phyloP scores from a whole-genome alignment of 768 basidiomycete species.

The Suillus clintonianus region DNA sequence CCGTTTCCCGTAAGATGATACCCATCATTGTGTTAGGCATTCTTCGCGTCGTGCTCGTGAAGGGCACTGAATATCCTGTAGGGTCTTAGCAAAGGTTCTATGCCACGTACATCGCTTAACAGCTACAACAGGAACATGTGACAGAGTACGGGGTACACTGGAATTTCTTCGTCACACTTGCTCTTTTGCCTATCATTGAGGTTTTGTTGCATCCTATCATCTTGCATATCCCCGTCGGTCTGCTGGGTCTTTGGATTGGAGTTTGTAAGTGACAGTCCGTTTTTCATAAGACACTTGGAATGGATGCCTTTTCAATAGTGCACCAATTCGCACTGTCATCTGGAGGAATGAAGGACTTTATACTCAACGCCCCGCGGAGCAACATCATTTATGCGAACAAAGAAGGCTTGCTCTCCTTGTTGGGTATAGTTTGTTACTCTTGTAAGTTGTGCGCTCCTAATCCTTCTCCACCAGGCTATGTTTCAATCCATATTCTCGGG shows the following conservation, averaged over 20 bases:
- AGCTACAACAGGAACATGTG: constrained; percentile 76
- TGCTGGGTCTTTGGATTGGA: constrained; percentile 64
- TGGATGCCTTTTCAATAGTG: constrained; percentile 39
- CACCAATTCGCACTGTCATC: constrained; percentile 70
- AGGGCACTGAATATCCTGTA: constrained; percentile 93
- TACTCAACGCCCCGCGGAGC: constrained; percentile 63
- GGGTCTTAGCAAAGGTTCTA: constrained; percentile 19
- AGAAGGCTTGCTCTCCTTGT: constrained; percentile 83
- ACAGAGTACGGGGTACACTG: constrained; percentile 97
- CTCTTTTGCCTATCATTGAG: constrained; percentile 73
- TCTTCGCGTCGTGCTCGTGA: constrained; percentile 80
- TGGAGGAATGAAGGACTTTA: constrained; percentile 59
- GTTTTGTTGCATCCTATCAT: constrained; percentile 70
- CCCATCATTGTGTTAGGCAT: constrained; percentile 77
- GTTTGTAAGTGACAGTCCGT: constrained; percentile 43
- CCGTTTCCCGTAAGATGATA: constrained; percentile 54
- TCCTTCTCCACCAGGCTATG: constrained; percentile 60
- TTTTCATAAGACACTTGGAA: not conserved
- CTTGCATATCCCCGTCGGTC: constrained; percentile 52
- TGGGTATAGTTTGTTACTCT: constrained; percentile 44
- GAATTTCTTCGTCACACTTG: constrained; percentile 98
- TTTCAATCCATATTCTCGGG: constrained; percentile 87
- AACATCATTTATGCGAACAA: constrained; percentile 80
- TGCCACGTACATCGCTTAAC: not conserved
- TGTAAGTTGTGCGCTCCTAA: not conserved